Base-by-base conservation (phyloP, 1,284 basidiomycete species). In the Sanguinoderma infundibulare region DNA sequence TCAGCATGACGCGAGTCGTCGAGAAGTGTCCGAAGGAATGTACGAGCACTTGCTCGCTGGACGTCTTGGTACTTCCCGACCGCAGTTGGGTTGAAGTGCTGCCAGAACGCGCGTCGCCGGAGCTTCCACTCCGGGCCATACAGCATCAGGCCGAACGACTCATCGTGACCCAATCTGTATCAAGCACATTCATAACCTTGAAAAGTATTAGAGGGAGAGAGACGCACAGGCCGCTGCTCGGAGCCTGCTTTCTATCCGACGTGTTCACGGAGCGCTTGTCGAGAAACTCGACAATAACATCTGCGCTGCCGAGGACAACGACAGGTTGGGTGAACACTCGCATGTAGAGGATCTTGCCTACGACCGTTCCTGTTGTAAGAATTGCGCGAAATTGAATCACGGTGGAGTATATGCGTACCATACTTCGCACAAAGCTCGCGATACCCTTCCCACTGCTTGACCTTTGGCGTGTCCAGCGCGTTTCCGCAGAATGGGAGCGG, bases 41-140 rank as follows among this genome's bases (percentile, higher is more conserved):
- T 17, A 30, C 49, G 52, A 28, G 65, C 49, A 32, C 53, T 56
- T 4, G 44, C 55, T 22, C 49, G 35, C 32, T 70, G 67, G 9
- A 56, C 54, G 0, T 22, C 35, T 6, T 47, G 50, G 36, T 68
- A 66, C 1, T 51, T 32, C 15, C 15, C 8, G 3, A 53, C 30
- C 6, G 28, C 59, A 0, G 40, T 44, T 17, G 67, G 57, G 22
- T 61, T 61, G 51, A 71, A 61, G 14, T 65, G 54, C n/a, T 69
- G 67, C 53, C 67, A 63, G 34, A 63, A 57, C 10, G 36, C 36
- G 2, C 62, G 62, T n/a, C 62, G 32, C 8, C 56, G 44, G 15
- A 42, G 50, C 24, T 55, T 56, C 62, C 62, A 63, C 28, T 14
- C 32, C 26, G 36, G 54, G 5, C 62, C 58, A 34, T 63, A 63